Conservation (phyloP, 805 yeast species). For the Spathaspora sp. region DNA sequence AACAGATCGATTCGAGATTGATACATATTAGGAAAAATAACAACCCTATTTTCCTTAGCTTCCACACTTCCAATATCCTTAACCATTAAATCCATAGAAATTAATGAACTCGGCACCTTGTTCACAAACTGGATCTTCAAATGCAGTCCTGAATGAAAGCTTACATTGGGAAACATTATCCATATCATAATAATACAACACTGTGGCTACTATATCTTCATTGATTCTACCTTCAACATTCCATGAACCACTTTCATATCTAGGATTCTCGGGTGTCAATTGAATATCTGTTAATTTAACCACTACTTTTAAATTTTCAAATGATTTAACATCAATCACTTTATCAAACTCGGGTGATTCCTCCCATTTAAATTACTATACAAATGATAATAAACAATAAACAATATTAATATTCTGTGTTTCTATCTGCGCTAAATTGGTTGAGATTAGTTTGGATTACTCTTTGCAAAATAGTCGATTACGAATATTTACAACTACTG, state of each 20-base stretch:
- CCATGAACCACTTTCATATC: conserved; percentile 40
- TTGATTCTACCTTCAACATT: conserved; percentile 40
- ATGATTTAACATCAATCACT: conserved; percentile 11
- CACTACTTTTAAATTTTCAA: conserved; percentile 8
- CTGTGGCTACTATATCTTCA: conserved; percentile 41
- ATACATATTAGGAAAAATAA: conserved; percentile 35
- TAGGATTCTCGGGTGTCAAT: conserved; percentile 37
- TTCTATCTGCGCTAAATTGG: no score
- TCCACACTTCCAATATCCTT: conserved; percentile 21
- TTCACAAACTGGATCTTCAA: conserved; percentile 26
- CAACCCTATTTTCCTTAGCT: conserved; percentile 21
- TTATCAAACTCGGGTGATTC: conserved; percentile 7
- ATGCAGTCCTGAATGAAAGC: conserved; percentile 25
- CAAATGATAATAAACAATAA: no score
- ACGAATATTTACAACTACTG: no score
- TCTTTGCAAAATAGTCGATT: no score
- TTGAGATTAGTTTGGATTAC: no score
- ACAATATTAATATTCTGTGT: no score
- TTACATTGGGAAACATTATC: no score
- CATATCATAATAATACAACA: conserved; percentile 35
- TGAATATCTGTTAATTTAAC: no score
- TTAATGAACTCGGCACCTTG: conserved; percentile 20
- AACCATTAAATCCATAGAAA: conserved; percentile 24
- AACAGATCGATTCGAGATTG: conserved; percentile 41
- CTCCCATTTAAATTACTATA: conserved; percentile 5